phyloP scores from a whole-genome alignment of 805 yeast species.

The Candida dajiaensis region DNA sequence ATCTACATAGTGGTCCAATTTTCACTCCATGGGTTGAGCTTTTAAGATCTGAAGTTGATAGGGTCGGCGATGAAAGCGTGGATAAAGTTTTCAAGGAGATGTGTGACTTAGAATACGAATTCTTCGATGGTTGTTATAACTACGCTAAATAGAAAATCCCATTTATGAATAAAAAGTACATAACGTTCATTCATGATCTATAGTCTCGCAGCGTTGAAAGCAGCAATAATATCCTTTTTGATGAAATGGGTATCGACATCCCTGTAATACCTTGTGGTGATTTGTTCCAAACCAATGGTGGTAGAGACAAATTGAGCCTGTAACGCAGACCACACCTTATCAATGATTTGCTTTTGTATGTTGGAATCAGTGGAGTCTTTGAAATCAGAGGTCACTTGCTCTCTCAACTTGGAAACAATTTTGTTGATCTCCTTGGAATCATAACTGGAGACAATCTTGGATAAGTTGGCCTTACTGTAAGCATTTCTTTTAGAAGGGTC shows the following conservation, averaged over 20 bases:
- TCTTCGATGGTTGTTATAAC: conserved; percentile 43
- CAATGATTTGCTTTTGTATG: conserved; percentile 49
- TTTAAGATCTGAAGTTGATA: conserved; percentile 37
- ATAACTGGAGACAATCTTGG: conserved; percentile 49
- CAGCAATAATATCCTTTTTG: conserved; percentile 49
- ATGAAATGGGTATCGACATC: conserved; percentile 47
- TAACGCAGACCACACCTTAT: conserved; percentile 63
- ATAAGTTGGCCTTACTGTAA: conserved; percentile 53
- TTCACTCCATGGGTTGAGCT: conserved; percentile 45
- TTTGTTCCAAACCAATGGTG: conserved; percentile 46
- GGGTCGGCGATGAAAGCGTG: conserved; percentile 26
- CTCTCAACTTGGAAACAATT: conserved; percentile 49
- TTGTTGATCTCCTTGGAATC: conserved; percentile 52
- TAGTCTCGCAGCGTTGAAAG: conserved; percentile 36
- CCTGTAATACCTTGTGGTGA: conserved; percentile 46
- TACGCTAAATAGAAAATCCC: not conserved
- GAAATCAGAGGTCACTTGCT: conserved; percentile 53
- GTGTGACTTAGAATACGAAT: conserved; percentile 35
- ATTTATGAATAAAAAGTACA: not conserved
- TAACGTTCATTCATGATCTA: not conserved
- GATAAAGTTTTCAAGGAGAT: conserved; percentile 29
- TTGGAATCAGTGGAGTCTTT: conserved; percentile 25
- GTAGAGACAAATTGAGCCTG: conserved; percentile 56
- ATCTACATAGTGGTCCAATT: conserved; percentile 42
- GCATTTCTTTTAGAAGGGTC: conserved; percentile 57